Evolutionary conservation across 2,329 filamentous ascomycete species (phyloP).

Genomic region (Trichoderma endophyticum): DNA sequence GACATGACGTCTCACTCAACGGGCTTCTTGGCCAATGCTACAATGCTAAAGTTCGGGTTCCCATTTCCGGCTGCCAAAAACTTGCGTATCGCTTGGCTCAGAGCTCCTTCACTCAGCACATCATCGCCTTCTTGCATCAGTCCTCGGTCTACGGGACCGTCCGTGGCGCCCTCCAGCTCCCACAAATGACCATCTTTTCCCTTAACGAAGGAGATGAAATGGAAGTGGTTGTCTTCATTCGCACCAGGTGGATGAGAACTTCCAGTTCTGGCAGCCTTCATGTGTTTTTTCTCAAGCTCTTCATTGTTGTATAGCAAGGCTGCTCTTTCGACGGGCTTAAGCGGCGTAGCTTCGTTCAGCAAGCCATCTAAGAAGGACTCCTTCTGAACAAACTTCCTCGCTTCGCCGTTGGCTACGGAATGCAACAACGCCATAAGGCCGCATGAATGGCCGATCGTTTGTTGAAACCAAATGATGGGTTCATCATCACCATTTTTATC

Average conservation of each 20-base stretch:
- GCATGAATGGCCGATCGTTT: constrained; percentile 80
- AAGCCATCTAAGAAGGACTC: constrained; percentile 57
- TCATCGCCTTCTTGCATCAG: constrained; percentile 54
- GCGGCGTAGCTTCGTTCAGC: constrained; percentile 57
- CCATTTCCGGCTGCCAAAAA: constrained; percentile 39
- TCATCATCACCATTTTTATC: constrained; percentile 44
- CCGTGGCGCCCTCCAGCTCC: constrained; percentile 74
- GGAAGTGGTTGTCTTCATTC: constrained; percentile 62
- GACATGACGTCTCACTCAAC: not conserved
- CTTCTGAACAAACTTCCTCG: constrained; percentile 51
- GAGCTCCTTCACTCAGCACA: constrained; percentile 63
- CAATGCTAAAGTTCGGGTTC: constrained; percentile 39
- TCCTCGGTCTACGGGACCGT: constrained; percentile 69
- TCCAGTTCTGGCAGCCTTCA: constrained; percentile 63
- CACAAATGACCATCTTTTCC: constrained; percentile 62
- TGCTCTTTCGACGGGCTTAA: constrained; percentile 61
- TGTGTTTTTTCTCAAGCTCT: constrained; percentile 70
- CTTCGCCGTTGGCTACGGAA: constrained; percentile 65
- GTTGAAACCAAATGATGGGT: constrained; percentile 77
- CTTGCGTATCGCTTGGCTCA: constrained; percentile 55
- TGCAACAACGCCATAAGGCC: constrained; percentile 77
- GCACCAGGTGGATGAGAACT: constrained; percentile 63
- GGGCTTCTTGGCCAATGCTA: constrained; percentile 32
- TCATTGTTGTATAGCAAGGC: constrained; percentile 67
- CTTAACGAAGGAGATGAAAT: constrained; percentile 82